Evolutionary conservation across 2,329 filamentous ascomycete genomes (phyloP).

Genomic region (Aureobasidium lini): DNA sequence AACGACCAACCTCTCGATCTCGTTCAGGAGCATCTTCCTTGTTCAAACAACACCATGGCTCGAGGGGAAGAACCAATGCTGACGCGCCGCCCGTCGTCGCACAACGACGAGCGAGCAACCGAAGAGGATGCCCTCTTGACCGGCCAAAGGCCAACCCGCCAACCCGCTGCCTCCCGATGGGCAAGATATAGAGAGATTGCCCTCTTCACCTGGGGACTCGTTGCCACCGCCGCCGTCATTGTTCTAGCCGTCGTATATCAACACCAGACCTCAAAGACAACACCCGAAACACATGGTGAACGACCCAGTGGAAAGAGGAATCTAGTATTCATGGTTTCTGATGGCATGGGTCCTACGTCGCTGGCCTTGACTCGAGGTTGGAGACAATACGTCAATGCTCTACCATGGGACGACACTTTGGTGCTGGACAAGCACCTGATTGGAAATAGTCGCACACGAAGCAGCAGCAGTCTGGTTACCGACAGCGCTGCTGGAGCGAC

Average conservation of each 20-base stretch:
- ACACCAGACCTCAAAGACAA: conserved; percentile 40
- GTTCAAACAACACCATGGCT: conserved; percentile 25
- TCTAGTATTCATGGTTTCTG: conserved; percentile 97
- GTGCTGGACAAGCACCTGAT: conserved; percentile 82
- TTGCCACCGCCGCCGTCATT: conserved; percentile 72
- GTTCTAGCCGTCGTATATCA: conserved; percentile 77
- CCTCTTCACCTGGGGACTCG: conserved; percentile 72
- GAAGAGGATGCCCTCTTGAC: conserved; percentile 58
- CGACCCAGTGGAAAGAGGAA: conserved; percentile 64
- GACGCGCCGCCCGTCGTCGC: conserved; percentile 48
- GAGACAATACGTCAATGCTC: conserved; percentile 65
- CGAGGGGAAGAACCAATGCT: conserved; percentile 45
- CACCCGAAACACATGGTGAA: conserved; percentile 17
- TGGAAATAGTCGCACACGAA: conserved; percentile 81
- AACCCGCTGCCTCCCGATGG: conserved; percentile 36
- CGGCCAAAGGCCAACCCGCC: conserved; percentile 36
- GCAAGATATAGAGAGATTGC: conserved; percentile 64
- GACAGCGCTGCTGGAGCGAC: conserved; percentile 97
- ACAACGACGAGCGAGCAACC: conserved; percentile 42
- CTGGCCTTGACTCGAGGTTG: conserved; percentile 80
- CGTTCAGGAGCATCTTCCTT: background rate
- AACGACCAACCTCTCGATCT: background rate
- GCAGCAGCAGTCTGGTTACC: conserved; percentile 76
- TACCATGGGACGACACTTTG: conserved; percentile 69
- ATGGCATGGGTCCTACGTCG: conserved; percentile 95